These are phyloP conservation scores for Simplicillium aogashimaense DNA, from an alignment of 2,329 filamentous ascomycete species.

Conservation along the genomic window DNA sequence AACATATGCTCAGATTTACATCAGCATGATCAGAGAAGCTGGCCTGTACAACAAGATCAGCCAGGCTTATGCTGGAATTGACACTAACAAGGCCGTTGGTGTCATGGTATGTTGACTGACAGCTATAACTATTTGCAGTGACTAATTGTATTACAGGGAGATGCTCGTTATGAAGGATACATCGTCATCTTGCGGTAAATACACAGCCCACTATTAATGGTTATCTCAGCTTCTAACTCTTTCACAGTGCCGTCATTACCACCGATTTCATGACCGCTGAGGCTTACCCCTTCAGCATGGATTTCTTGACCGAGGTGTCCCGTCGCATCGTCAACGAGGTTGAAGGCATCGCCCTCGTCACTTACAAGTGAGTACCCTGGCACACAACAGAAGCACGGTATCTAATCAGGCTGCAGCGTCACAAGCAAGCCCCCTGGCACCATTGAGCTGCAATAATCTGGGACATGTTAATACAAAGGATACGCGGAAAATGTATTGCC, in stretches of 20 bases:
- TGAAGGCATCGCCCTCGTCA: conserved; percentile 57
- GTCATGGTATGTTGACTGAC: conserved; percentile 14
- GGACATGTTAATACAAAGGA: not conserved
- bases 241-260: conserved; percentile 34
- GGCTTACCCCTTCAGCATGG: conserved; percentile 54
- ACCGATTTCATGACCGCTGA: conserved; percentile 60
- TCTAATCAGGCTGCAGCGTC: conserved; percentile 58
- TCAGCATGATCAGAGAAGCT: conserved; percentile 61
- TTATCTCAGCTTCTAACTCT: too few relatives aligned
- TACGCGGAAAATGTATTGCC: too few relatives aligned
- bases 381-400: conserved; percentile 33
- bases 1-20: conserved; percentile 47
- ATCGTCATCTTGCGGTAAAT: conserved; percentile 8
- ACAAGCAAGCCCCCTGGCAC: conserved; percentile 57
- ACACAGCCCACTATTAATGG: too few relatives aligned
- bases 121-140: too few relatives aligned
- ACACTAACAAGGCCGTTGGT: conserved; percentile 22
- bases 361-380: not conserved
- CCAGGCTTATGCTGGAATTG: conserved; percentile 9
- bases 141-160: conserved; percentile 28
- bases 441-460: conserved; percentile 60
- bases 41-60: conserved; percentile 56
- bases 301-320: conserved; percentile 55
- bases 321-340: conserved; percentile 58
- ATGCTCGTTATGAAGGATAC: conserved; percentile 45